Evolutionary conservation across 2,329 filamentous ascomycete genomes (phyloP), one percentile per base, ranked within the genome.

Genomic region (Cordyceps farinosa): DNA sequence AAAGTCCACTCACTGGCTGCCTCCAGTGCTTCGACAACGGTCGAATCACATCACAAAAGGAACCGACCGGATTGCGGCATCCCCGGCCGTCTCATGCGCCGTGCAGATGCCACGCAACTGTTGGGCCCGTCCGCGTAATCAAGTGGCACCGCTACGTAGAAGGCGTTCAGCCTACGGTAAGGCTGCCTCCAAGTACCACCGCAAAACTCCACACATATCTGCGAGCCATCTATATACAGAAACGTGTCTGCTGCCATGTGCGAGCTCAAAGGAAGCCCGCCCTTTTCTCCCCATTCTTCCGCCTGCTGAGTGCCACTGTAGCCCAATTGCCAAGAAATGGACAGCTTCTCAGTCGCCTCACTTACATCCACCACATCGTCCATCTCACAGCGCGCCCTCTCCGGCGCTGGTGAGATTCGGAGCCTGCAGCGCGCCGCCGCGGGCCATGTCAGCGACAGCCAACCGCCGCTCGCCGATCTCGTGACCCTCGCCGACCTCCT

Each of bases 401-500:
- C 45, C n/a, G 40, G 56, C 56, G 56, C 56, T 9, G 22, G 17
- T n/a, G 56, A 59, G n/a, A 59, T 59, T n/a, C 56, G 56, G 10
- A 36, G 17, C 30, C 30, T 59, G 27, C 40, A 57, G 42, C 42
- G 30, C 6, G 22, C 32, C 10, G 34, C 13, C 15, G 56, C n/a
- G n/a, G 56, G 30, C 17, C 32, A 53, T 36, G n/a, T 3, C 38
- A 47, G 45, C 5, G 44, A 32, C 51, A 38, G n/a, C 50, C 34
- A 55, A 17, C 42, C 42, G 27, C 56, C 36, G 9, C 56, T 59
- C 44, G 9, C n/a, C 13, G 56, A 48, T 30, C 56, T 50, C 42
- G 56, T 50, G 30, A 48, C 44, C 42, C 44, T 59, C 29, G 56
- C 56, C 29, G 56, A 48, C 15, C 45, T 59, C 30, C 56, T 59